These are phyloP conservation scores for Lipomyces anomalus DNA, from an alignment of 805 yeast species.

Conservation along the genomic window DNA sequence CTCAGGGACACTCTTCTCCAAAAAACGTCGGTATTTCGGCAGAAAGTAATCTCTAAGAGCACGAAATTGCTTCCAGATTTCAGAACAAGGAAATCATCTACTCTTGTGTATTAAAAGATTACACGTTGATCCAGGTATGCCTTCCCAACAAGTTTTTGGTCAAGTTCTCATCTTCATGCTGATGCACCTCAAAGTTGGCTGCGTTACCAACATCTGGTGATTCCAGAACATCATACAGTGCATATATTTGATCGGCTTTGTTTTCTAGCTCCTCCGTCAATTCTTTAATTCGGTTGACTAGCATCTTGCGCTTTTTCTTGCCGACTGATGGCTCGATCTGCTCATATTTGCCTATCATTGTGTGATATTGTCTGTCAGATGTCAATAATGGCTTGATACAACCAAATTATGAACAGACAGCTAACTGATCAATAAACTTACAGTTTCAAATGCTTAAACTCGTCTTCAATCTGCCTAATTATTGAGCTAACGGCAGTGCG, in stretches of 20 bases:
- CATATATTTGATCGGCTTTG: constrained; percentile 26
- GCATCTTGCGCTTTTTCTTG: constrained; percentile 17
- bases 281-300: constrained; percentile 10
- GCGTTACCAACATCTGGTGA: not conserved
- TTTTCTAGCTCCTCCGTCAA: constrained; percentile 17
- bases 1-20: no score
- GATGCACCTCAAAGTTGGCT: not conserved
- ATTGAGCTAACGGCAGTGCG: constrained; percentile 11
- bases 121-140: constrained; percentile 9
- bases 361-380: constrained; percentile 14
- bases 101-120: no score
- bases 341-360: constrained; percentile 13
- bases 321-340: constrained; percentile 15
- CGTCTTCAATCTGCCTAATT: constrained; percentile 18
- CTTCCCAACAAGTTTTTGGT: constrained; percentile 4
- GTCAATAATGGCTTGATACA: no score
- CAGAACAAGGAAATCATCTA: no score
- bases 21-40: no score
- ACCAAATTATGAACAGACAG: no score
- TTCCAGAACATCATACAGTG: constrained; percentile 23
- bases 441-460: constrained; percentile 15
- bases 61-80: no score
- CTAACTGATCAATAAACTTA: not conserved
- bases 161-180: constrained; percentile 5
- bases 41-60: no score